These are phyloP conservation scores for Penicillium silybi DNA, from an alignment of 495 filamentous ascomycete genomes.

Conservation along the genomic window DNA sequence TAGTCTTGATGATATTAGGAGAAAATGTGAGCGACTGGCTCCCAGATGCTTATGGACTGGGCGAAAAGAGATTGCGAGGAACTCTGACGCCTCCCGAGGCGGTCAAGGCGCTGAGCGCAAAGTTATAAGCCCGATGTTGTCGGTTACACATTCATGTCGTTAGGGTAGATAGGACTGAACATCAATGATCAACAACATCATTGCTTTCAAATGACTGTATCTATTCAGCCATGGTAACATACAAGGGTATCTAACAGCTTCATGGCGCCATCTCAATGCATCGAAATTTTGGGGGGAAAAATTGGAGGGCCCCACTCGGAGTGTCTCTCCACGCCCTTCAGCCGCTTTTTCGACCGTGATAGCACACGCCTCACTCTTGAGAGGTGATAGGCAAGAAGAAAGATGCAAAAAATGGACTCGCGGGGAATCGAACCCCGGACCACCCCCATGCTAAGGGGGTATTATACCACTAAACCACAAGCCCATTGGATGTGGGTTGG, in stretches of 20 bases:
- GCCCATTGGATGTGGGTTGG: conserved; percentile 16
- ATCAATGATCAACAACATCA: not conserved
- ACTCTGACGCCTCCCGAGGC: conserved; percentile 13
- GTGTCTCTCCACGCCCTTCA: not conserved
- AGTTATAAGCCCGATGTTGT: conserved; percentile 5
- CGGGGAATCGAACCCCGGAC: conserved; percentile 58
- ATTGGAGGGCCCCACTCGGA: not conserved
- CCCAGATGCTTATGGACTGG: conserved; percentile 21
- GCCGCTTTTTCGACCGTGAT: not conserved
- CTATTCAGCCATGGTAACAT: not conserved
- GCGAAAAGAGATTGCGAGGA: conserved; percentile 17
- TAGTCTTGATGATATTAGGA: conserved; percentile 40
- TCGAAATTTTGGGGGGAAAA: not conserved
- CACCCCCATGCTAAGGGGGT: conserved; percentile 48
- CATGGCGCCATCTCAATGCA: not conserved
- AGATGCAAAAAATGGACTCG: conserved; percentile 35
- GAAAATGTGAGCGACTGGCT: conserved; percentile 15
- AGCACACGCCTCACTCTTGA: not conserved
- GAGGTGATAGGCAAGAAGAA: not conserved
- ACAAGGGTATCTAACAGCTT: not conserved
- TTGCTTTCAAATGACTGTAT: not conserved
- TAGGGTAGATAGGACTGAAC: not conserved
- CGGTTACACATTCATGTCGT: not conserved
- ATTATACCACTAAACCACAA: conserved; percentile 48
- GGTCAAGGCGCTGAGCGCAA: conserved; percentile 12